Evolutionary conservation across 2,329 filamentous ascomycete genomes (phyloP).

Genomic region (Ophioceras dolichostomum): DNA sequence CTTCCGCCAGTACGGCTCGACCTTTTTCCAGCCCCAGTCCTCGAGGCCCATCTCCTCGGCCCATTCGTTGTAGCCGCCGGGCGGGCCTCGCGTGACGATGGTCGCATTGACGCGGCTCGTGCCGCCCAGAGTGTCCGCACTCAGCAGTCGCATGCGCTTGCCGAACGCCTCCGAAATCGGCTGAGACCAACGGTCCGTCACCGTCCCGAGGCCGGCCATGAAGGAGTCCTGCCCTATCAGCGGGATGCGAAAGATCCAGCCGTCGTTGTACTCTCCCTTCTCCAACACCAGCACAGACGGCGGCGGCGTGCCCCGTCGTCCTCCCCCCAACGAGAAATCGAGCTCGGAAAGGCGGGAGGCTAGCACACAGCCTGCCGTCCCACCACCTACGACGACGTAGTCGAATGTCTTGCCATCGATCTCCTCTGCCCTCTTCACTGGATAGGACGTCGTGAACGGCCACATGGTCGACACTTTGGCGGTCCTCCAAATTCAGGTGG

Average conservation of each 20-base stretch:
- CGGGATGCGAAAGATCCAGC: slow-evolving; percentile 15
- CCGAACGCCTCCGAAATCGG: slow-evolving; percentile 11
- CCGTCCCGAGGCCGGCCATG: slow-evolving; percentile 11
- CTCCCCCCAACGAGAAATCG: slow-evolving; percentile 9
- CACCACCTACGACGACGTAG: slow-evolving; percentile 32
- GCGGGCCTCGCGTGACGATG: slow-evolving; percentile 17
- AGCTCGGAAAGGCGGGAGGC: slow-evolving; percentile 28
- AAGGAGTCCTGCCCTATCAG: slow-evolving; percentile 15
- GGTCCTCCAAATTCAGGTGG: too few species aligned
- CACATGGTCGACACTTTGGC: too few species aligned
- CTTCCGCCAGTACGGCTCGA: slow-evolving; percentile 19
- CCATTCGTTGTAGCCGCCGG: slow-evolving; percentile 17
- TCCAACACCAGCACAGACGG: slow-evolving; percentile 25
- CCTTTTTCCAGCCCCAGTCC: slow-evolving; percentile 19
- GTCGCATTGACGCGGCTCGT: slow-evolving; percentile 18
- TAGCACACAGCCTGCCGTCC: slow-evolving; percentile 33
- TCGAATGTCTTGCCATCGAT: slow-evolving; percentile 13
- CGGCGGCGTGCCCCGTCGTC: too few species aligned
- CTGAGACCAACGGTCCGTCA: slow-evolving; percentile 13
- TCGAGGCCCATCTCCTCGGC: slow-evolving; percentile 13
- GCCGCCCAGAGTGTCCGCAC: slow-evolving; percentile 19
- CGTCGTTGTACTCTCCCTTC: slow-evolving; percentile 17
- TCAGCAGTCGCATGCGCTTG: slow-evolving; percentile 9
- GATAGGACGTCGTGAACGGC: slow-evolving; percentile 14
- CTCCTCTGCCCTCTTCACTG: slow-evolving; percentile 8